Base-by-base conservation (phyloP, 306 rosid species). In the Acmispon strigosus region DNA sequence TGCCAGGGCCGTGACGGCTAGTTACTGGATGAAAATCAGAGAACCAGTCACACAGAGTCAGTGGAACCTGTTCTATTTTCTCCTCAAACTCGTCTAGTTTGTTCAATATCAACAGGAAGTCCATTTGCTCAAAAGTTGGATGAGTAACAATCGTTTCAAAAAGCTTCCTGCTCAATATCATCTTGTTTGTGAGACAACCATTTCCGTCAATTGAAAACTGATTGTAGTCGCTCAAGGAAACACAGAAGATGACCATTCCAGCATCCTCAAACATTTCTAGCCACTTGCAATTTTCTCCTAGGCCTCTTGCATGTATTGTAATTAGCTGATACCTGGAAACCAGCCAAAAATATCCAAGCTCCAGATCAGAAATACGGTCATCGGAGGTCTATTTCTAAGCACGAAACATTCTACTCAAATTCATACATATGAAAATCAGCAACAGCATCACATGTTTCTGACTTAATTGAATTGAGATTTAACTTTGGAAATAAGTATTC, bases 241-340 rank as follows among this genome's bases (percentile, higher is more conserved):
- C 93, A 77, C 96, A 91, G 66, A 91, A 89, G 56, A 87, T 65
- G 67, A 87, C 89, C 66, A 86, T 83, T 51, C 90, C 85, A 69
- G 85, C 88, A 42, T 89, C 97, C 84, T 89, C 97, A 65, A 91
- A 91, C 97, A 91, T 91, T 78, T 86, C 88, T 65, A 91, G 73
- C 97, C 97, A 91, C 82, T 91, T 91, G 85, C 93, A 89, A 78
- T 89, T 91, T 44, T 91, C 96, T 45, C 78, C 85, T 5, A 82
- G 62, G 16, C 86, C 75, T 74, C 75, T 82, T 58, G 86, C 62
- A 36, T 82, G 86, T 64, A 78, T 67, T 63, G 83, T 78, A 43
- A 82, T 75, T 44, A 82, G 75, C 76, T 82, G 78, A 70, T 82
- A 82, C 80, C 83, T 82, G 78, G 10, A 53, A 69, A 56, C 66